A percentile compares a stretch with the other conserved stretches of the same genome.
phyloP scores from a whole-genome alignment of 2,329 filamentous ascomycete species.

The Ophiocordyceps camponoti-leonardi region DNA sequence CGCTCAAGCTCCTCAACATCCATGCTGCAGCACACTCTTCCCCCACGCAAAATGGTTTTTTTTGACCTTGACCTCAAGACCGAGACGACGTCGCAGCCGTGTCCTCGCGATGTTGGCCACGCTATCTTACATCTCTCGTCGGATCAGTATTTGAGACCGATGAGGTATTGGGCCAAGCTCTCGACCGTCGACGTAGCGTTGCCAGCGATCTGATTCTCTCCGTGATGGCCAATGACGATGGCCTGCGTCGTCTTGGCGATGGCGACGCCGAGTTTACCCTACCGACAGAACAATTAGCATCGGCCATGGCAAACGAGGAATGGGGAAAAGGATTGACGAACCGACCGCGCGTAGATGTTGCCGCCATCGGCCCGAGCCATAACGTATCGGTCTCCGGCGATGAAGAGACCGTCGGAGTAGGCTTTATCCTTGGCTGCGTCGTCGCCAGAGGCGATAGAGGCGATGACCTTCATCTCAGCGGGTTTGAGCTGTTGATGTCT shows the following conservation, averaged over 20 bases:
- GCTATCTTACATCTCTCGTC: conserved; percentile 13
- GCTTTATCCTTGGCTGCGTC: conserved; percentile 42
- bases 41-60: not conserved
- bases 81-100: not conserved
- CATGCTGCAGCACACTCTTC: conserved; percentile 1
- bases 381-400: conserved; percentile 65
- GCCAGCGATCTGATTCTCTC: conserved; percentile 54
- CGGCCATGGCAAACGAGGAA: not conserved
- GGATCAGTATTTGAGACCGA: conserved; percentile 52
- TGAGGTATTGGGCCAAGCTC: conserved; percentile 74
- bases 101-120: not conserved
- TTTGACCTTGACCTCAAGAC: not conserved
- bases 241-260: conserved; percentile 79
- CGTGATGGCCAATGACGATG: conserved; percentile 77
- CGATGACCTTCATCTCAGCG: conserved; percentile 41
- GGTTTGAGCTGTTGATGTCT: conserved; percentile 16
- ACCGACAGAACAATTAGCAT: not conserved
- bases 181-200: conserved; percentile 66
- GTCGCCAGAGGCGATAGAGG: conserved; percentile 30
- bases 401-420: conserved; percentile 54
- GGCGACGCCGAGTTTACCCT: conserved; percentile 64
- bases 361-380: conserved; percentile 59
- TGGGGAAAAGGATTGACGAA: conserved; percentile 20
- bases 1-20: conserved; percentile 3
- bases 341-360: conserved; percentile 75